Evolutionary conservation across 2,329 filamentous ascomycete genomes (phyloP).

Genomic region (Aspergillus thermomutatus): DNA sequence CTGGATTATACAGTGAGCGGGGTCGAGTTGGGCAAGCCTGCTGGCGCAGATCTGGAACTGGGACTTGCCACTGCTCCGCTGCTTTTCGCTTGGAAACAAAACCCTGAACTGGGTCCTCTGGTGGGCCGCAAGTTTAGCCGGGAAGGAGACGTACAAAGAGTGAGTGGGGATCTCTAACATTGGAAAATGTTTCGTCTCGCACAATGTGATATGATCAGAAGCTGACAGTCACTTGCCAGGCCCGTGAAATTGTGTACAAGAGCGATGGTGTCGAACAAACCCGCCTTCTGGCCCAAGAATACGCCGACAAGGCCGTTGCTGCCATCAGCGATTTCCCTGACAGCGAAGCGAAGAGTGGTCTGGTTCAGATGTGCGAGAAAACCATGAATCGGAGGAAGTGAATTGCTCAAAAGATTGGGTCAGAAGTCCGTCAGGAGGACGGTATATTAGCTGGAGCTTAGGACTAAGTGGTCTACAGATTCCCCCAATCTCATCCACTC

Average conservation of each 20-base stretch:
- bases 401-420: conserved; percentile 1
- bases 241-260: conserved; percentile 75
- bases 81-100: conserved; percentile 91
- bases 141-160: conserved; percentile 79
- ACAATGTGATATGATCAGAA: not conserved
- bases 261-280: conserved; percentile 92
- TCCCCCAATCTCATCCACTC: not conserved
- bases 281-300: conserved; percentile 82
- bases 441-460: not conserved
- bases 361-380: conserved; percentile 92
- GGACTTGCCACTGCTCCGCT: conserved; percentile 91
- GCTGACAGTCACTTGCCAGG: conserved; percentile 54
- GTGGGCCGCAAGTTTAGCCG: conserved; percentile 86
- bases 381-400: conserved; percentile 84
- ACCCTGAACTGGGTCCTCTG: conserved; percentile 76
- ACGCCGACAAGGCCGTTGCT: conserved; percentile 79
- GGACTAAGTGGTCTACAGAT: not conserved
- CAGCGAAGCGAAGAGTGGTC: conserved; percentile 88
- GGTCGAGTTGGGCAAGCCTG: conserved; percentile 85
- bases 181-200: not conserved
- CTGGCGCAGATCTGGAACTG: conserved; percentile 88
- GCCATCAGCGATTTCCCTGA: conserved; percentile 84
- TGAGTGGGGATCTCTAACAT: conserved; percentile 45
- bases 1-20: conserved; percentile 89
- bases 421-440: not conserved